Evolutionary conservation across 805 yeast species (phyloP), one percentile per base, ranked within the genome.

Genomic region (Clavispora vitiphila): DNA sequence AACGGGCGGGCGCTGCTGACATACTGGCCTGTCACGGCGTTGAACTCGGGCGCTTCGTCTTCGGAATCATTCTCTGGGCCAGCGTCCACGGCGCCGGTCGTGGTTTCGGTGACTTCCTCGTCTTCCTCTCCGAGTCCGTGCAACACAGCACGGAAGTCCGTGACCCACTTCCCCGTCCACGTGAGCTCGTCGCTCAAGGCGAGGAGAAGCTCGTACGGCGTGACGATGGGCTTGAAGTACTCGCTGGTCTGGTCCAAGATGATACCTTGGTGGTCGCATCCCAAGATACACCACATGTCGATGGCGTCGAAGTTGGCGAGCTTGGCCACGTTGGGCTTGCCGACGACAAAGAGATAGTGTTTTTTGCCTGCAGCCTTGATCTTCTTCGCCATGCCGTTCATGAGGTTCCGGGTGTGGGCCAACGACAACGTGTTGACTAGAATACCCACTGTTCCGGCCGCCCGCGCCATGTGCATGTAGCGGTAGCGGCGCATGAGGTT

Each of bases 321-420:
- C 56, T 93, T 93, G 20, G 99, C 96, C 15, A 93, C 97, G 56
- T 93, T 93, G 8, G 98, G 98, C 61, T 93, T 93, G 9, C 99
- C 99, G 4, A 93, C 98, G 3, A 90, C 98, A 66, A 93, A 89
- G 58, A 88, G 76, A 57, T 93, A 93, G 50, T 86, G 91, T 57
- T 93, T 93, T 64, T 93, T 93, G 2, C 86, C 96, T 0, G 91
- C 89, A 3, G 68, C 71, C 39, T 72, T 75, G 43, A 93, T 78
- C 62, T 83, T 74, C 20, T 67, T 58, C 12, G 78, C 75, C 7
- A 89, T 76, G 25, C 70, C 69, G 41, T 80, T 78, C 40, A 91
- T 70, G 26, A 91, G 65, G n/a, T 60, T 70, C 39, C 79, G 77
- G 5, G 96, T 86, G 55, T 86, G 84, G 29, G 80, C 66, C 29